Conservation (phyloP, 1,284 basidiomycete species). For the Tilletia horrida region DNA sequence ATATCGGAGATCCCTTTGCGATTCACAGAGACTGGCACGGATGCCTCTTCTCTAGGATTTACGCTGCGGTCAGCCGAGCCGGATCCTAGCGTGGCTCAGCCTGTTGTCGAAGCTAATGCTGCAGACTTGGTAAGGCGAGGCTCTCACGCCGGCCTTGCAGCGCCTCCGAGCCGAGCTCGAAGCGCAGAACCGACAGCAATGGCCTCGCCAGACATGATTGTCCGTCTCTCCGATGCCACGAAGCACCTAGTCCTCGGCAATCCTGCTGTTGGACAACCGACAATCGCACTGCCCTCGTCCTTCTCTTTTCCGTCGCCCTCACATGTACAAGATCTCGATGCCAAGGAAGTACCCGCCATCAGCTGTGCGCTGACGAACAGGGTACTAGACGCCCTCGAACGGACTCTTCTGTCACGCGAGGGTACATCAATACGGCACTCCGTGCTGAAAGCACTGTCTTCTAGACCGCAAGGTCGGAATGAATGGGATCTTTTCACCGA, state of each 20-base stretch:
- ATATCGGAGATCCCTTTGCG: constrained; percentile 4
- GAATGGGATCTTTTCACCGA: background rate
- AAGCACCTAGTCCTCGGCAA: background rate
- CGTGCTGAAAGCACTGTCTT: background rate
- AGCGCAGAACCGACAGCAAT: too few relatives aligned
- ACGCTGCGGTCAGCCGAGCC: background rate
- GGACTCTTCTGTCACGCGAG: background rate
- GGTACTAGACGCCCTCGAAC: constrained; percentile 5
- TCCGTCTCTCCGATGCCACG: background rate
- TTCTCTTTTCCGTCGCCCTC: too few relatives aligned
- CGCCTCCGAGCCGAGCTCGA: too few relatives aligned
- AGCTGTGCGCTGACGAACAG: background rate
- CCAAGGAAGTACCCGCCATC: background rate
- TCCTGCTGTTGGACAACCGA: background rate
- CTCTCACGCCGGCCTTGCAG: too few relatives aligned
- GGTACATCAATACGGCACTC: background rate
- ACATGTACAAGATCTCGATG: too few relatives aligned
- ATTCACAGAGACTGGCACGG: background rate
- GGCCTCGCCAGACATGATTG: background rate
- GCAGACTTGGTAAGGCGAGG: background rate
- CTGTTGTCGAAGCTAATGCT: constrained; percentile 3
- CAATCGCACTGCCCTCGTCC: background rate
- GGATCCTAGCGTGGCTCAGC: background rate
- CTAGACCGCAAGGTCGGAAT: background rate
- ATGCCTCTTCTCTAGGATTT: background rate